Evolutionary conservation across 2,329 filamentous ascomycete genomes (phyloP), one percentile per base, ranked within the genome.

Genomic region (Metarhizium anisopliae): DNA sequence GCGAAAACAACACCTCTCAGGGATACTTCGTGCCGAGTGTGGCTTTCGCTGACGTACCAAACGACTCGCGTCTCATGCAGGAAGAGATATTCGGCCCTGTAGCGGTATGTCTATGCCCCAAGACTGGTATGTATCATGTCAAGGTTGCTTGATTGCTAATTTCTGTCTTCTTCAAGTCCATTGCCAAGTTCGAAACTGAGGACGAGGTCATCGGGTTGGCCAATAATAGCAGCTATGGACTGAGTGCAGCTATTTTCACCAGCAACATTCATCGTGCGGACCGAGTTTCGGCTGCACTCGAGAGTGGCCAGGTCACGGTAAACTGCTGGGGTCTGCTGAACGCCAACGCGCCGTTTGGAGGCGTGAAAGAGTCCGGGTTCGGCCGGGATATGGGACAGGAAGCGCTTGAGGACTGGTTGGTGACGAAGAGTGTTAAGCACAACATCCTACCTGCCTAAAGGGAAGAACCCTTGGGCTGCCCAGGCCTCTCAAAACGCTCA

Each of bases 281-380:
- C 53, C 67, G 76, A 30, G 70, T 80, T 2, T 70, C 74, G 2
- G 74, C 77, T 60, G 73, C 70, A 1, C 68, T 88, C 43, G 81
- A 87, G 59, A 79, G 84, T 0, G 85, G 85, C 4, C 86, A 87
- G 82, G 77, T 88, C 1, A 84, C 82, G 51, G 78, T 85, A 35
- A 85, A 86, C 62, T 60, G 60, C 0, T 65, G 64, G 59, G 66
- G 65, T 18, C 60, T 59, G 18, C 50, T 64, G 6, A 61, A 61
- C 47, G 61, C 62, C 0, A 66, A 65, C 16, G 60, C 65, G 2
- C 68, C 68, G 0, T 71, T 71, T 59, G 69, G 69, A 0, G 68
- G 69, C 8, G 60, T 69, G 4, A 71, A 71, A 56, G 62, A 69
- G 55, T 67, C 64, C 6, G 68, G 69, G 0, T 68, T 67, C 20